These are phyloP conservation scores for Debaryomycetaceae sp. DNA, from an alignment of 1,139 yeast species.

Conservation along the genomic window DNA sequence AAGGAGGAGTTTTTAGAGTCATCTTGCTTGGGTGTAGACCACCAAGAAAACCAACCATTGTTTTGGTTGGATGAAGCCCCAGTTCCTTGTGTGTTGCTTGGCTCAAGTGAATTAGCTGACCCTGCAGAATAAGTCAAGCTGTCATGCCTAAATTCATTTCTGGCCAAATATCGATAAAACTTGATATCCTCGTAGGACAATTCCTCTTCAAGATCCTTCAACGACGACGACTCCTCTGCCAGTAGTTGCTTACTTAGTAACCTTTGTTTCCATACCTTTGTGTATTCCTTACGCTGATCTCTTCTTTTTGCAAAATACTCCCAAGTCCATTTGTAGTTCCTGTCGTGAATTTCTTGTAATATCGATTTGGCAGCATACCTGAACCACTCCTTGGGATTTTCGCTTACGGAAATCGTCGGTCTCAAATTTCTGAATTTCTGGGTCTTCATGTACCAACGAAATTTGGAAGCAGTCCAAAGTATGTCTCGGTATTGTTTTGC, in stretches of 20 bases:
- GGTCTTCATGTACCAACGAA: slow-evolving; percentile 76
- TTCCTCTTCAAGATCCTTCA: slow-evolving; percentile 55
- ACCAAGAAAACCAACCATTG: slow-evolving; percentile 61
- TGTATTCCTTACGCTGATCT: slow-evolving; percentile 67
- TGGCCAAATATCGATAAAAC: slow-evolving; percentile 79
- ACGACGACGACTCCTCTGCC: slow-evolving; percentile 32
- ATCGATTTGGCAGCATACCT: slow-evolving; percentile 73
- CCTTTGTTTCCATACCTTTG: slow-evolving; percentile 60
- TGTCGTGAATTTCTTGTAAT: slow-evolving; percentile 74
- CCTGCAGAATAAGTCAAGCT: slow-evolving; percentile 14
- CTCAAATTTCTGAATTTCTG: slow-evolving; percentile 68
- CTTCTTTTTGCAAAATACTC: slow-evolving; percentile 68
- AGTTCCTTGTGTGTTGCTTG: slow-evolving; percentile 1
- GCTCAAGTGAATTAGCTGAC: background rate
- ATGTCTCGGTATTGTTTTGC: slow-evolving; percentile 82
- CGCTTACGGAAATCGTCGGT: slow-evolving; percentile 57
- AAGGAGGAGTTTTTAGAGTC: slow-evolving; percentile 8
- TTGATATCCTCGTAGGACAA: slow-evolving; percentile 76
- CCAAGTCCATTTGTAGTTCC: slow-evolving; percentile 86
- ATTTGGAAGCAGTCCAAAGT: slow-evolving; percentile 75
- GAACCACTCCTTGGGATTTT: slow-evolving; percentile 81
- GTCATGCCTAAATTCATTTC: slow-evolving; percentile 60
- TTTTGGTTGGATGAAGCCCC: background rate
- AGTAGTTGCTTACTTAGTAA: slow-evolving; percentile 34
- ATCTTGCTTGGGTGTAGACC: slow-evolving; percentile 23